Evolutionary conservation across 176 grass and related monocot genomes (phyloP), one percentile per base, ranked within the genome.

Genomic region (Saccharum officinarum): DNA sequence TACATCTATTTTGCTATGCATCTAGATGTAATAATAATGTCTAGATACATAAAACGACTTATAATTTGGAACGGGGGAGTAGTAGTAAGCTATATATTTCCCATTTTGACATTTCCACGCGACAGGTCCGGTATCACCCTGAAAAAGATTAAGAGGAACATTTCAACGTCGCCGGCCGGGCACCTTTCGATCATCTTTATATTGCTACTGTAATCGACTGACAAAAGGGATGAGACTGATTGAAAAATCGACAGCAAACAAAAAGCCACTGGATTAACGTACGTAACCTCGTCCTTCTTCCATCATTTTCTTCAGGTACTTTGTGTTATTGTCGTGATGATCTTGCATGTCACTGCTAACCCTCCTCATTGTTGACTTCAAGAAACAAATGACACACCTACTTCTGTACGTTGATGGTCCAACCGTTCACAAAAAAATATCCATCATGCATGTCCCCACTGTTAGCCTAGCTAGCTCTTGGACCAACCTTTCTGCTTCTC

Each of bases 271-370:
- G 28, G 40, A 49, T 65, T 55, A 83, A 17, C 3, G 4, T 17
- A 22, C 7, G 8, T 83, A 37, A 37, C 40, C 55, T 65, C 71
- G n/a, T 49, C 40, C 7, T 65, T 50, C 3, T 50, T 44, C 28
- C 59, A 38, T 76, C 82, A 65, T 47, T 67, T 76, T 76, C 59
- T 52, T 49, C 71, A 84, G 59, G 57, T 83, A 34, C 22, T 37
- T 61, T 42, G 41, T 16, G 81, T 22, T 77, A 49, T 63, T 69
- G 34, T 81, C 73, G 38, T 73, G 12, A 73, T 30, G 52, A 55
- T 55, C 17, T 18, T 57, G 54, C 54, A 28, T 73, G 71, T 69
- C 83, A 85, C 45, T 77, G 54, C 18, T 57, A 57, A 77, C 9
- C 28, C 41, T 39, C n/a, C 30, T 77, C 22, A 20, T 41, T 69